These are phyloP conservation scores for Diplocarpon mali DNA, from an alignment of 2,329 filamentous ascomycete genomes.

Conservation along the genomic window DNA sequence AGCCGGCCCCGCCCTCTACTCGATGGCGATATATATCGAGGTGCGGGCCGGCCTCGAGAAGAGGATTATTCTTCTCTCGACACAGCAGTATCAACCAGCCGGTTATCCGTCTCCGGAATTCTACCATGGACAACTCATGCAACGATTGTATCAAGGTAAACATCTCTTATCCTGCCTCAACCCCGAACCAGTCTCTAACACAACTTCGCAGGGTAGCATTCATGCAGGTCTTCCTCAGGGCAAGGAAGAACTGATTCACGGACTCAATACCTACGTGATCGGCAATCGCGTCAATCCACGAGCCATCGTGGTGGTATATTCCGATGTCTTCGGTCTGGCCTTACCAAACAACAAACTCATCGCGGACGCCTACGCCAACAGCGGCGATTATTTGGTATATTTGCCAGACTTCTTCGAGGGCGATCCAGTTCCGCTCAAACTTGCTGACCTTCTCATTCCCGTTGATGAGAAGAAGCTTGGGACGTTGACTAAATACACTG, in stretches of 20 bases:
- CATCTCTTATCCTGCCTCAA: neutral
- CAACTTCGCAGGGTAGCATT: constrained; percentile 29
- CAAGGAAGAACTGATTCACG: constrained; percentile 29
- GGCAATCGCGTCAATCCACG: constrained; percentile 25
- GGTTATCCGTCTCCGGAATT: neutral
- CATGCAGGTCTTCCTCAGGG: constrained; percentile 30
- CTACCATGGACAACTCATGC: neutral
- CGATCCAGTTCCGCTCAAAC: constrained; percentile 24
- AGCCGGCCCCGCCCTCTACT: too few relatives aligned
- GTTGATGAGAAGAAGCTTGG: constrained; percentile 29
- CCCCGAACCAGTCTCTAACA: constrained; percentile 18
- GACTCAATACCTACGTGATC: constrained; percentile 30
- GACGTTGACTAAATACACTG: constrained; percentile 29
- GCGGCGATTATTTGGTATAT: constrained; percentile 26
- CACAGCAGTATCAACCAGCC: too few relatives aligned
- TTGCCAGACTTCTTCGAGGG: constrained; percentile 27
- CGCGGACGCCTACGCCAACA: constrained; percentile 26
- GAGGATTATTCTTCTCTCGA: too few relatives aligned
- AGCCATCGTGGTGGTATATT: constrained; percentile 26
- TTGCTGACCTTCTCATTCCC: constrained; percentile 30
- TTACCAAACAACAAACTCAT: constrained; percentile 28
- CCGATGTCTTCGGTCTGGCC: constrained; percentile 24
- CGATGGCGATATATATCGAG: too few relatives aligned
- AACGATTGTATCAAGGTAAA: constrained; percentile 5
- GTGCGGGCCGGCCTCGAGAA: too few relatives aligned